These are phyloP conservation scores for Aspergillus fumigatiaffinis DNA, from an alignment of 2,329 filamentous ascomycete genomes.

Conservation along the genomic window DNA sequence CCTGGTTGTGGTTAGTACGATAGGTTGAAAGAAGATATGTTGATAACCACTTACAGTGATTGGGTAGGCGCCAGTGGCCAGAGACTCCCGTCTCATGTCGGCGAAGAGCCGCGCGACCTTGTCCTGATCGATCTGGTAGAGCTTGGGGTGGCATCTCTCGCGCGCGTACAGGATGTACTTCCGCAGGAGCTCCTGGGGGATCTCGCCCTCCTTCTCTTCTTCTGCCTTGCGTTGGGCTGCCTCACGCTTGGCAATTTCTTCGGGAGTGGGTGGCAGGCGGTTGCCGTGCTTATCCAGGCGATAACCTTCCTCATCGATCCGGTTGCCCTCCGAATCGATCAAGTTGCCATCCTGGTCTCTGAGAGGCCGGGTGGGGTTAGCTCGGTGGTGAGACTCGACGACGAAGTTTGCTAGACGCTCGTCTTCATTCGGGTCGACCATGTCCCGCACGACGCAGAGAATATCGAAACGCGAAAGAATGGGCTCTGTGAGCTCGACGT, in stretches of 20 bases:
- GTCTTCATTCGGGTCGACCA: constrained; percentile 86
- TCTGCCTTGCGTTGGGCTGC: constrained; percentile 43
- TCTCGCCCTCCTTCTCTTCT: constrained; percentile 62
- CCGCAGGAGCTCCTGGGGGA: constrained; percentile 82
- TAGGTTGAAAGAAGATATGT: not conserved
- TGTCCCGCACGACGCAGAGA: constrained; percentile 91
- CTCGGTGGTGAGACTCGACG: constrained; percentile 86
- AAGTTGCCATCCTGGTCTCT: constrained; percentile 43
- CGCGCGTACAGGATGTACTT: constrained; percentile 97
- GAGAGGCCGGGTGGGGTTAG: constrained; percentile 64
- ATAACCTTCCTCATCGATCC: constrained; percentile 60
- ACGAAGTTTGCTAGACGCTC: constrained; percentile 93
- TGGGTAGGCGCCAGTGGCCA: constrained; percentile 93
- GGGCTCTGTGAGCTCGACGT: constrained; percentile 94
- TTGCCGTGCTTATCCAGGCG: constrained; percentile 45
- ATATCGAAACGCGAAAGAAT: constrained; percentile 98
- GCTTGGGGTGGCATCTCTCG: constrained; percentile 82
- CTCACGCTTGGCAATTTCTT: constrained; percentile 40
- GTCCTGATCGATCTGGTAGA: constrained; percentile 97
- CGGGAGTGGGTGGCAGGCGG: constrained; percentile 39
- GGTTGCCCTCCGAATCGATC: constrained; percentile 43
- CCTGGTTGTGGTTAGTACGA: constrained; percentile 49
- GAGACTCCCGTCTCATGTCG: constrained; percentile 88
- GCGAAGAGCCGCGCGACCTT: constrained; percentile 92
- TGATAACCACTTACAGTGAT: constrained; percentile 71